Conservation (phyloP, 202 grass and related monocot species). For the Schoenoplectus triqueter region DNA sequence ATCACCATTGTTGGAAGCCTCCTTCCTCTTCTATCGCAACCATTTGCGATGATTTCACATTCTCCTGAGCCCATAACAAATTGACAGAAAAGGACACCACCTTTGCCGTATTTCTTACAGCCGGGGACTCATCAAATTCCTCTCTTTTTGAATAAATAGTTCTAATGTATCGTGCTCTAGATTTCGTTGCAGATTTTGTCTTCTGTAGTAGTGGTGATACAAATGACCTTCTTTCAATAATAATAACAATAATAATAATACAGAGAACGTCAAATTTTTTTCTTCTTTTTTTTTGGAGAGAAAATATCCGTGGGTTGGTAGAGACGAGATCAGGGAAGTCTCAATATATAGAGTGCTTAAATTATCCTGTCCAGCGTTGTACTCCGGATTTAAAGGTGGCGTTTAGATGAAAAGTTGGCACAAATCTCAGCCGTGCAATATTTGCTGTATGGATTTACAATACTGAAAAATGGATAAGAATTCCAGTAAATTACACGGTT, state of each 20-base stretch:
- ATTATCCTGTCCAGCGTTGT: background rate
- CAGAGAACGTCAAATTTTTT: background rate
- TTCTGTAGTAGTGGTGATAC: background rate
- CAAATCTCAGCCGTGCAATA: background rate
- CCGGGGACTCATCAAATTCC: background rate
- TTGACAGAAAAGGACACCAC: slow-evolving; percentile 29
- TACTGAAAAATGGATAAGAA: background rate
- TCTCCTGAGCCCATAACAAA: slow-evolving; percentile 32
- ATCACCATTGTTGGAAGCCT: slow-evolving; percentile 25
- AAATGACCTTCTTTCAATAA: background rate
- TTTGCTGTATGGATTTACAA: background rate
- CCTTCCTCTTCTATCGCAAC: slow-evolving; percentile 12
- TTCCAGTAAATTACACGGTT: slow-evolving; percentile 23
- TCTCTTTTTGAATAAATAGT: slow-evolving; percentile 45
- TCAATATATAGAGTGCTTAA: slow-evolving; percentile 8
- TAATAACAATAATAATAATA: background rate
- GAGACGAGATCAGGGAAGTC: background rate
- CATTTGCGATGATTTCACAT: background rate
- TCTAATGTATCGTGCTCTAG: slow-evolving; percentile 15
- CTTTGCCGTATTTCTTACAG: slow-evolving; percentile 23
- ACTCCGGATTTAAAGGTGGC: slow-evolving; percentile 11
- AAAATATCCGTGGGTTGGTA: background rate
- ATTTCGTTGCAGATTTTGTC: background rate
- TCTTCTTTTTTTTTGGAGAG: background rate
- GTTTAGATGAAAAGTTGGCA: slow-evolving; percentile 6